A percentile compares a stretch with the other conserved stretches of the same genome.
Evolutionary conservation across 768 basidiomycete genomes (phyloP).

Genomic region (Daedaleopsis sinensis): DNA sequence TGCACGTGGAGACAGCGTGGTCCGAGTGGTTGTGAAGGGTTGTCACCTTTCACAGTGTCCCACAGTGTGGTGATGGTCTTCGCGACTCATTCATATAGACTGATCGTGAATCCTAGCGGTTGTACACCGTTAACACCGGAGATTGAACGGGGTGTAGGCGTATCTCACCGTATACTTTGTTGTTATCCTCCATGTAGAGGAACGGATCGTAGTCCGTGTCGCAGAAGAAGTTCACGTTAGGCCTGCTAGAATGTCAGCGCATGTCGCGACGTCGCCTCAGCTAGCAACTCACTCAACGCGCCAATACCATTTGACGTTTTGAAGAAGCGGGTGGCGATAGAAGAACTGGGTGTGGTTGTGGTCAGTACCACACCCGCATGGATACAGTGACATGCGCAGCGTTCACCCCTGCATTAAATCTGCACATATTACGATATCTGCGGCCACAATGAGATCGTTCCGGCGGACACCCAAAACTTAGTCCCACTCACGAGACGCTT

Average conservation of each 20-base stretch:
- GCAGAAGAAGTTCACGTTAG: slow-evolving; percentile 77
- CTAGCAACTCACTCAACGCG: slow-evolving; percentile 58
- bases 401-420: slow-evolving; percentile 70
- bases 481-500: slow-evolving; percentile 41
- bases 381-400: not conserved
- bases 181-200: slow-evolving; percentile 67
- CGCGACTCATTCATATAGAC: slow-evolving; percentile 65
- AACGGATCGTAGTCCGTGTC: slow-evolving; percentile 71
- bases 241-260: slow-evolving; percentile 39
- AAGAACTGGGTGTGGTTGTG: slow-evolving; percentile 42
- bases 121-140: not conserved
- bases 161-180: slow-evolving; percentile 67
- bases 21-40: not conserved
- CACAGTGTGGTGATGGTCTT: slow-evolving; percentile 68
- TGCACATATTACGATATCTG: slow-evolving; percentile 75
- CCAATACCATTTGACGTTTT: slow-evolving; percentile 79
- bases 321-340: slow-evolving; percentile 68
- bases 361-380: not conserved
- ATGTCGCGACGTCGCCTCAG: not conserved
- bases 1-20: not conserved
- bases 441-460: not conserved
- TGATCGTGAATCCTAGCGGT: slow-evolving; percentile 60
- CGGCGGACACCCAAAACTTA: not conserved
- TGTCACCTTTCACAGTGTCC: slow-evolving; percentile 58
- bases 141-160: slow-evolving; percentile 38